Evolutionary conservation across 140 eudicot genomes (phyloP).

Genomic region (Bidens hawaiensis): DNA sequence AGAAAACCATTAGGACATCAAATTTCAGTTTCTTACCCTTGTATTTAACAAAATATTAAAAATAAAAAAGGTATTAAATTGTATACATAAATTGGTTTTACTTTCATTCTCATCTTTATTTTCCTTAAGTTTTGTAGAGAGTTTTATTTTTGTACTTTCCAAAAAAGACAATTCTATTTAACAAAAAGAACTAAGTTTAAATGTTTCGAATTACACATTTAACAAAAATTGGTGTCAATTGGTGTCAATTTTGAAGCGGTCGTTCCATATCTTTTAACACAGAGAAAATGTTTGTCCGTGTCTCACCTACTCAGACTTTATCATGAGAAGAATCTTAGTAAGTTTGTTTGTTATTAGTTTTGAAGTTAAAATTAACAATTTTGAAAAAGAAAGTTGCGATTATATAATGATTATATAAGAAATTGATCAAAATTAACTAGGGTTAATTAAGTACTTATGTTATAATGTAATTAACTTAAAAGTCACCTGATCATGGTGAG

Average conservation of each 20-base stretch:
- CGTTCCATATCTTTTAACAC: too few species aligned
- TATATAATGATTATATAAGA: not conserved
- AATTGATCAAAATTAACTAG: constrained; percentile 7
- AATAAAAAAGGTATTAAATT: not conserved
- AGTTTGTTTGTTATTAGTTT: too few species aligned
- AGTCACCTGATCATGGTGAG: constrained; percentile 29
- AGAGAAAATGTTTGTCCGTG: too few species aligned
- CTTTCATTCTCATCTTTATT: not conserved
- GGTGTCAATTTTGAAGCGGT: not conserved
- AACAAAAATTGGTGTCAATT: not conserved
- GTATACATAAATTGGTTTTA: not conserved
- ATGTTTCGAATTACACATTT: not conserved
- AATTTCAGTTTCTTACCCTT: too few species aligned
- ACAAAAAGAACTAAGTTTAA: not conserved
- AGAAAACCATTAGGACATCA: not conserved
- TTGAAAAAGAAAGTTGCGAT: constrained; percentile 2
- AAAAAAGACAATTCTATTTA: not conserved
- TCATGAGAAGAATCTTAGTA: too few species aligned
- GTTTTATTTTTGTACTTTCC: not conserved
- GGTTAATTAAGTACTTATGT: too few species aligned
- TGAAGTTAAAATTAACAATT: not conserved
- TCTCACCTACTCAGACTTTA: too few species aligned
- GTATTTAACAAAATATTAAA: too few species aligned
- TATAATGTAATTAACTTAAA: not conserved
- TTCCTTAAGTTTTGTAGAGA: not conserved